Evolutionary conservation across 305 asterid genomes (phyloP), one percentile per base, ranked within the genome.

Genomic region (Fraxinus dipetala): DNA sequence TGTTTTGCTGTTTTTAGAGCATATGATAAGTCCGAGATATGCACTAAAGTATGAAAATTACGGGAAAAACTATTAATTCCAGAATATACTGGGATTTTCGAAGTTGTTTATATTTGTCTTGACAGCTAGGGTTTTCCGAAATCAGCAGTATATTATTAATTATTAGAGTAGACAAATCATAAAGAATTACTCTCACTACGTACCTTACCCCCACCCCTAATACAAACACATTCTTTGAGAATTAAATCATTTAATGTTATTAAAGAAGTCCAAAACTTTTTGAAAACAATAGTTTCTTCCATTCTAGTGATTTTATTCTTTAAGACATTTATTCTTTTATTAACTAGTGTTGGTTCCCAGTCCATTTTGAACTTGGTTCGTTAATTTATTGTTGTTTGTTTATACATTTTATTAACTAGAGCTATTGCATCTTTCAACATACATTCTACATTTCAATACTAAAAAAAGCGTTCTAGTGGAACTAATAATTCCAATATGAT

Each of bases 1-100:
- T 85, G 84, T 86, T 86, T 85, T 86, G 75, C 89, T 84, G 75
- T 80, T 20, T 86, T 84, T 74, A 86, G 90, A 85, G 88, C 61
- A 78, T 76, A 87, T 87, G 85, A 35, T 83, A 85, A 86, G 89
- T 85, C 90, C 93, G 84, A 89, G 87, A 87, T 74, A 86, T 79
- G 83, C 72, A 85, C 80, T 87, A 79, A 83, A 83, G 65, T 79
- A 86, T 84, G 48, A 79, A 74, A 59, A 36, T 77, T 78, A 80
- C 69, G 76, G 88, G 85, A 85, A 86, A 86, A 84, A 84, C 80
- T 81, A 56, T 72, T 83, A 85, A 84, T 80, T 85, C 87, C 83
- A 86, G 82, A 85, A 88, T 85, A 82, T 82, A 79, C 75, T 48
- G 83, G 87, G 65, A 79, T 80, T 63, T 76, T 31, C 79, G 45